These are phyloP conservation scores for Penicillium lividum DNA, from an alignment of 495 filamentous ascomycete species.

Conservation along the genomic window DNA sequence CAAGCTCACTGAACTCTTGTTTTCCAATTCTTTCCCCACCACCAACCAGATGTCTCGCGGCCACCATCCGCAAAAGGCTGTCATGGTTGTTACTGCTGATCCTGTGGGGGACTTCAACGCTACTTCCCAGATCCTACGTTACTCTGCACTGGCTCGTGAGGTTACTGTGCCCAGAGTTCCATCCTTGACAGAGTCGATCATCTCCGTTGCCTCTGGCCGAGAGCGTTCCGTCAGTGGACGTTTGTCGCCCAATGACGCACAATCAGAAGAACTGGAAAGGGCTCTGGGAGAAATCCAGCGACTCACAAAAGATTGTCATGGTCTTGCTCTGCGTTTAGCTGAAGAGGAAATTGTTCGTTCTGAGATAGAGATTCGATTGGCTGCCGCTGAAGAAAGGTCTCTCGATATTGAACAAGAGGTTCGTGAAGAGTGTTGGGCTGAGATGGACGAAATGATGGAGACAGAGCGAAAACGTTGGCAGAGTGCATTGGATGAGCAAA, in stretches of 20 bases:
- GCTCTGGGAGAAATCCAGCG: slow-evolving; percentile 73
- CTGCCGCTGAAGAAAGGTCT: slow-evolving; percentile 66
- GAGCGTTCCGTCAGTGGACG: slow-evolving; percentile 45
- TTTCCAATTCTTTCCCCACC: slow-evolving; percentile 90
- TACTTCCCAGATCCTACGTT: slow-evolving; percentile 92
- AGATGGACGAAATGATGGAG: slow-evolving; percentile 79
- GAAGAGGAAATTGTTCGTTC: slow-evolving; percentile 64
- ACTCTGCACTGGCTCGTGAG: slow-evolving; percentile 90
- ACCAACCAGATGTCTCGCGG: slow-evolving; percentile 54
- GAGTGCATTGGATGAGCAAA: slow-evolving; percentile 65
- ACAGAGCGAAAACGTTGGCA: slow-evolving; percentile 76
- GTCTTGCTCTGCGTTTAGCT: slow-evolving; percentile 52
- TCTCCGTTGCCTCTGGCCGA: slow-evolving; percentile 44
- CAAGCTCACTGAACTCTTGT: slow-evolving; percentile 94
- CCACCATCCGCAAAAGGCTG: slow-evolving; percentile 75
- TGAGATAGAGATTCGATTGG: slow-evolving; percentile 52
- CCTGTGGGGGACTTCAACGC: slow-evolving; percentile 94
- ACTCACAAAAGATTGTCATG: slow-evolving; percentile 73
- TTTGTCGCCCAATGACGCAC: slow-evolving; percentile 48
- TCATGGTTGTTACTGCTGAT: slow-evolving; percentile 97
- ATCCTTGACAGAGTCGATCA: slow-evolving; percentile 65
- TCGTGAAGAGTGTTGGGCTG: slow-evolving; percentile 83
- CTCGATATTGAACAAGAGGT: slow-evolving; percentile 78
- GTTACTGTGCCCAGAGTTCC: slow-evolving; percentile 89
- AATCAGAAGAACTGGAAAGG: slow-evolving; percentile 71